phyloP scores from a whole-genome alignment of 2,329 filamentous ascomycete species.

The Exutisphaerella laricina region DNA sequence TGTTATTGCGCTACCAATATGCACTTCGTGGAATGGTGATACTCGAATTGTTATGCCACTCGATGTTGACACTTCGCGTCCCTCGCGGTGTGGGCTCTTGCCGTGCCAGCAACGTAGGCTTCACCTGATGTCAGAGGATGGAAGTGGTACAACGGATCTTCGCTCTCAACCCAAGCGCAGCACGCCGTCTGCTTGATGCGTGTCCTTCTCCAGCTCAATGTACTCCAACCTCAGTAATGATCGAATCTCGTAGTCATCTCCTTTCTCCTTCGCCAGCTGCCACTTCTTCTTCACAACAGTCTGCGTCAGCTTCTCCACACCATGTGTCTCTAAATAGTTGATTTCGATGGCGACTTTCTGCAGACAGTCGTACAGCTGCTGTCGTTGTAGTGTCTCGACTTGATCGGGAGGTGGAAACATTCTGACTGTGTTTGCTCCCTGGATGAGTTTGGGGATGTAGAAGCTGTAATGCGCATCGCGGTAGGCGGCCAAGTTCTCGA shows the following conservation, averaged over 20 bases:
- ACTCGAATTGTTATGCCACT: too few relatives aligned
- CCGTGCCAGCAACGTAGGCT: too few relatives aligned
- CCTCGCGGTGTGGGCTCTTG: too few relatives aligned
- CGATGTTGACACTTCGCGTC: too few relatives aligned
- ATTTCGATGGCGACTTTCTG: background rate
- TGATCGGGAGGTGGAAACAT: background rate
- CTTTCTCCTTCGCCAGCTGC: conserved; percentile 1
- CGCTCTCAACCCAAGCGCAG: background rate
- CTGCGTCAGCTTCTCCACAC: background rate
- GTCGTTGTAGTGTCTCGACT: background rate
- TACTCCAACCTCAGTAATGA: conserved; percentile 6
- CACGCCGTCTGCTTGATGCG: background rate
- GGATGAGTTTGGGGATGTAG: background rate
- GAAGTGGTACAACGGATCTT: too few relatives aligned
- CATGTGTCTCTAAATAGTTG: conserved; percentile 1
- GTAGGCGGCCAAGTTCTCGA: background rate
- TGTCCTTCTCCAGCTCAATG: conserved; percentile 6
- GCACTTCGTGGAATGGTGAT: too few relatives aligned
- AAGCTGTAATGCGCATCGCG: background rate
- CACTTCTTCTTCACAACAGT: conserved; percentile 8
- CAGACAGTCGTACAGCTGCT: background rate
- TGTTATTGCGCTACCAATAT: too few relatives aligned
- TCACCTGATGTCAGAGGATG: too few relatives aligned
- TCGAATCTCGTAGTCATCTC: conserved; percentile 6
- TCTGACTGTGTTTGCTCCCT: background rate